These are phyloP conservation scores for Curvularia spicifera DNA, from an alignment of 2,329 filamentous ascomycete genomes.

Conservation along the genomic window DNA sequence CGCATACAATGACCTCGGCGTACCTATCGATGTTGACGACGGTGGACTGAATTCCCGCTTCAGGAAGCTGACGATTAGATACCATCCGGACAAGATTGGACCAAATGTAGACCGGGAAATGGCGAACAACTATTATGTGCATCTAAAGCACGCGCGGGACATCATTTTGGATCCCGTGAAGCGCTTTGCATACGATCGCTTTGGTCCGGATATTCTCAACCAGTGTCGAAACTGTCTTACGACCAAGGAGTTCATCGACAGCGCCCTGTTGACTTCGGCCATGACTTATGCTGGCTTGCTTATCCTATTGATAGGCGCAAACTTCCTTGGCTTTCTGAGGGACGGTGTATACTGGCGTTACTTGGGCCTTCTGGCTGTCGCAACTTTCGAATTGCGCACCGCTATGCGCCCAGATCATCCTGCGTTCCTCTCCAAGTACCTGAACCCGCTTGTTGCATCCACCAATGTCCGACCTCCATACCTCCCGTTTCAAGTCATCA, in stretches of 20 bases:
- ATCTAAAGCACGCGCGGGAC: constrained; percentile 83
- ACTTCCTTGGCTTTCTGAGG: constrained; percentile 44
- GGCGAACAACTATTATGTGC: constrained; percentile 70
- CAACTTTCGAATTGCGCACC: constrained; percentile 63
- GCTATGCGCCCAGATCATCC: constrained; percentile 61
- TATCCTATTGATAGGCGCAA: constrained; percentile 39
- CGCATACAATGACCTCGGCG: constrained; percentile 79
- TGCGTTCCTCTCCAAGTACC: constrained; percentile 51
- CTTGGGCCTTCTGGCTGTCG: constrained; percentile 59
- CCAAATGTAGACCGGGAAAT: constrained; percentile 34
- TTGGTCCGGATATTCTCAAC: constrained; percentile 71
- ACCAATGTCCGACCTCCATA: constrained; percentile 63
- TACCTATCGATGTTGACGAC: constrained; percentile 72
- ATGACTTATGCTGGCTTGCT: constrained; percentile 40
- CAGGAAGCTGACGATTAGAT: constrained; percentile 67
- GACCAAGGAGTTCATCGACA: constrained; percentile 73
- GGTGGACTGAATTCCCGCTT: constrained; percentile 83
- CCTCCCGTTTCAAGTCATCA: constrained; percentile 84
- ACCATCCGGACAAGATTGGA: constrained; percentile 83
- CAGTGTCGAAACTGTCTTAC: constrained; percentile 65
- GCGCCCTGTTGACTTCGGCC: constrained; percentile 59
- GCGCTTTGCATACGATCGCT: constrained; percentile 80
- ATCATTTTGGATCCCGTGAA: constrained; percentile 83
- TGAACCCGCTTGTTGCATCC: constrained; percentile 57
- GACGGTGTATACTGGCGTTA: constrained; percentile 55